Conservation (phyloP, 768 basidiomycete species). For the Tylopilus felleus region DNA sequence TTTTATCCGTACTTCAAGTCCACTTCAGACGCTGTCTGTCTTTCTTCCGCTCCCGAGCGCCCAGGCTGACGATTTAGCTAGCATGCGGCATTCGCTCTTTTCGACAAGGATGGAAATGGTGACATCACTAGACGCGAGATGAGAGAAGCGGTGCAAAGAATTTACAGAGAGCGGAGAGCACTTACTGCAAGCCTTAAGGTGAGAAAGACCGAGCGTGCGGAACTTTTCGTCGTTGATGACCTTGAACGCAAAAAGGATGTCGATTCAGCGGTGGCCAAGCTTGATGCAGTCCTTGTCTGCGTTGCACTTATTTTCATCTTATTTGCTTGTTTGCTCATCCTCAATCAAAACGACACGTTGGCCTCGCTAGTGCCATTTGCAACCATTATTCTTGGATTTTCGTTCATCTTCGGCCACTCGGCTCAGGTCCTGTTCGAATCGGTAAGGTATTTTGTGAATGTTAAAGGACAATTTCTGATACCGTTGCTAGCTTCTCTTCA, state of each 20-base stretch:
- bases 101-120: constrained; percentile 82
- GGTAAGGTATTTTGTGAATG: constrained; percentile 35
- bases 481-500: constrained; percentile 64
- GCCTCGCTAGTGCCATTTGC: constrained; percentile 75
- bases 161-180: constrained; percentile 74
- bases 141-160: constrained; percentile 77
- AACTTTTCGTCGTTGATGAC: background rate
- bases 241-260: constrained; percentile 49
- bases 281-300: constrained; percentile 69
- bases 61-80: constrained; percentile 25
- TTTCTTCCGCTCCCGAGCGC: background rate
- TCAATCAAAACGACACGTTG: constrained; percentile 63
- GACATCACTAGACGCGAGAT: constrained; percentile 77
- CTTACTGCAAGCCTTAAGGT: constrained; percentile 70
- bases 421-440: constrained; percentile 78
- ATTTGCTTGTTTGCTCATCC: constrained; percentile 73
- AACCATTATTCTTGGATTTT: constrained; percentile 78
- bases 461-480: background rate
- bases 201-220: constrained; percentile 3
- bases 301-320: constrained; percentile 55
- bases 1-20: constrained; percentile 75
- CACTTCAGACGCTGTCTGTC: constrained; percentile 60
- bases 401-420: constrained; percentile 82
- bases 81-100: constrained; percentile 66
- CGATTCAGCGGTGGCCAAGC: constrained; percentile 68